phyloP scores from a whole-genome alignment of 495 filamentous ascomycete species.

The Astrothelium macrocarpum region DNA sequence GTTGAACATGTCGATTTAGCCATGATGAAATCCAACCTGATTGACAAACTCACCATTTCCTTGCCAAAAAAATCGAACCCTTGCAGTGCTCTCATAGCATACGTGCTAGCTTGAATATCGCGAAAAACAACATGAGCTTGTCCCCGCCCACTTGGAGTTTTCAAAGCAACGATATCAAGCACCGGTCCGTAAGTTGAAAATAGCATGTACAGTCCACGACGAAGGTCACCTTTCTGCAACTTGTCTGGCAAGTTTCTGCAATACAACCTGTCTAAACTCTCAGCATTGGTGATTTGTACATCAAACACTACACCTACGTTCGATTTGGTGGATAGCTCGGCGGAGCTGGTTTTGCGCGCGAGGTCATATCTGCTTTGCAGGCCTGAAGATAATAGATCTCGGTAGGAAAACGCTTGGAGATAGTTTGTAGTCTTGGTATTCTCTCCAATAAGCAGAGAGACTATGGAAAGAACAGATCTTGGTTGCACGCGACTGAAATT shows the following conservation, averaged over 20 bases:
- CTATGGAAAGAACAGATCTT: background rate
- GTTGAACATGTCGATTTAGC: background rate
- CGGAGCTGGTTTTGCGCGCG: background rate
- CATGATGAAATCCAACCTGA: background rate
- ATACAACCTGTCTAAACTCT: conserved; percentile 37
- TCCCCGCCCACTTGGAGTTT: conserved; percentile 82
- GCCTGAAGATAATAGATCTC: background rate
- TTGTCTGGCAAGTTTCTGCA: conserved; percentile 77
- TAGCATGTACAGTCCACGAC: conserved; percentile 77
- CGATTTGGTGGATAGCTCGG: conserved; percentile 48
- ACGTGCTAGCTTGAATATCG: conserved; percentile 76
- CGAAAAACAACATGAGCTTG: conserved; percentile 90
- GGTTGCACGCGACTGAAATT: background rate
- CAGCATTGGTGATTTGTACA: background rate
- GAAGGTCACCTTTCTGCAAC: conserved; percentile 73
- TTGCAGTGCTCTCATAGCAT: conserved; percentile 80
- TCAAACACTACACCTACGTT: conserved; percentile 47
- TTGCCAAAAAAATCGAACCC: conserved; percentile 81
- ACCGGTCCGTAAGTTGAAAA: conserved; percentile 92
- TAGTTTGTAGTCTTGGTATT: background rate
- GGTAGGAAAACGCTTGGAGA: background rate
- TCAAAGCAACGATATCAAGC: conserved; percentile 85
- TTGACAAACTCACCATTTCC: conserved; percentile 57
- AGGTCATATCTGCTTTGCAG: conserved; percentile 4
- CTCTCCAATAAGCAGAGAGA: too few relatives aligned